These are phyloP conservation scores for Cladosporium halotolerans DNA, from an alignment of 2,329 filamentous ascomycete species.

Conservation along the genomic window DNA sequence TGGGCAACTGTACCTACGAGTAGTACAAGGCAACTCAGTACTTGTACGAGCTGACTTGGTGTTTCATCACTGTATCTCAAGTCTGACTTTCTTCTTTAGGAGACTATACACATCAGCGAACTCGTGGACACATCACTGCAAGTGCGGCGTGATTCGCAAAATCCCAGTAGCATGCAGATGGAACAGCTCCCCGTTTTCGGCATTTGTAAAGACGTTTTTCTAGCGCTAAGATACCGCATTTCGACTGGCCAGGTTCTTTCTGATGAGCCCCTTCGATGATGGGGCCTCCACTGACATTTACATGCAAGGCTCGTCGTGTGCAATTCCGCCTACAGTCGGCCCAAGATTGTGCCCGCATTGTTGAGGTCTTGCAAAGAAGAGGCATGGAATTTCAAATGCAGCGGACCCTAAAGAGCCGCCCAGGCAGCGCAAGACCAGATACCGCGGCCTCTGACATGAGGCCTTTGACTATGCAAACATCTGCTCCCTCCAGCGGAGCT, in stretches of 20 bases:
- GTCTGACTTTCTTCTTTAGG: slow-evolving; percentile 19
- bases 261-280: too few relatives aligned
- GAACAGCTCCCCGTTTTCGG: slow-evolving; percentile 42
- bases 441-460: slow-evolving; percentile 10
- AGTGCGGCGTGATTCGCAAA: slow-evolving; percentile 13
- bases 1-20: slow-evolving; percentile 28
- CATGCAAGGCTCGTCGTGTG: slow-evolving; percentile 23
- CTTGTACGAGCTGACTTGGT: slow-evolving; percentile 29
- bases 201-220: slow-evolving; percentile 32
- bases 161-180: slow-evolving; percentile 25
- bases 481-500: not conserved
- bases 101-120: slow-evolving; percentile 24
- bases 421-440: slow-evolving; percentile 12
- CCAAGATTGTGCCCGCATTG: slow-evolving; percentile 20
- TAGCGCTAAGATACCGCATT: slow-evolving; percentile 37
- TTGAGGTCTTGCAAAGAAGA: slow-evolving; percentile 18
- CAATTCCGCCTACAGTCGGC: slow-evolving; percentile 26
- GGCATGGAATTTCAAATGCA: slow-evolving; percentile 26
- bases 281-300: too few relatives aligned
- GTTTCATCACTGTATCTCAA: not conserved
- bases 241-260: slow-evolving; percentile 31
- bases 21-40: slow-evolving; percentile 36
- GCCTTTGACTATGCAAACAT: slow-evolving; percentile 10
- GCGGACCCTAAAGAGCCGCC: slow-evolving; percentile 18
- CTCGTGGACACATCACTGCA: slow-evolving; percentile 22